Conservation (phyloP, 352 stramenopile species). For the Pythium chondricola region DNA sequence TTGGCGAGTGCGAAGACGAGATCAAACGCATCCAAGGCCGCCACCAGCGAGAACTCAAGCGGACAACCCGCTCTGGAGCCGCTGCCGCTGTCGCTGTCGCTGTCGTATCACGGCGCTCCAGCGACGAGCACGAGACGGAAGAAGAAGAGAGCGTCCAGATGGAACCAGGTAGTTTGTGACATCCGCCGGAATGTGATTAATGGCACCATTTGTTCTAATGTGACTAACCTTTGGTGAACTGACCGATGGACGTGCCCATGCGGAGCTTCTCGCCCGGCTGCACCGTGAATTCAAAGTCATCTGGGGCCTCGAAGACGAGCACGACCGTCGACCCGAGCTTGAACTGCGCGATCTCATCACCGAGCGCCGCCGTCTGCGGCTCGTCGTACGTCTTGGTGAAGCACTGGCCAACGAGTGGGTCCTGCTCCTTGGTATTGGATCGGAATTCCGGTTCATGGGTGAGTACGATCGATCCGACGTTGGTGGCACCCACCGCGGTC, state of each 20-base stretch:
- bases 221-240: too few species aligned
- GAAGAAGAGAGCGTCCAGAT: not conserved
- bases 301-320: conserved; percentile 76
- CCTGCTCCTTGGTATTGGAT: conserved; percentile 56
- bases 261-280: conserved; percentile 68
- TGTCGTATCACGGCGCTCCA: not conserved
- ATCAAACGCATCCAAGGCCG: conserved; percentile 69
- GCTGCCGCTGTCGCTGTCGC: not conserved
- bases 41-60: conserved; percentile 25
- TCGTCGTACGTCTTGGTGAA: conserved; percentile 40
- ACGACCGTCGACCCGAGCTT: conserved; percentile 85
- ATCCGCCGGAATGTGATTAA: too few species aligned
- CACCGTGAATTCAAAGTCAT: conserved; percentile 71
- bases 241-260: conserved; percentile 11
- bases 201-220: too few species aligned
- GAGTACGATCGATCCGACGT: conserved; percentile 81
- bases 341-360: conserved; percentile 77
- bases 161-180: too few species aligned
- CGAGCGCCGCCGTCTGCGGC: conserved; percentile 31
- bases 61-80: not conserved
- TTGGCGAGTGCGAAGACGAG: conserved; percentile 77
- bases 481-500: conserved; percentile 78
- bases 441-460: conserved; percentile 59
- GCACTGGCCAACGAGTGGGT: conserved; percentile 44
- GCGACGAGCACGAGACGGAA: not conserved